A percentile compares a stretch with the other conserved stretches of the same genome.
These are phyloP conservation scores for Quercus ilex DNA, from an alignment of 306 rosid genomes.

Conservation along the genomic window DNA sequence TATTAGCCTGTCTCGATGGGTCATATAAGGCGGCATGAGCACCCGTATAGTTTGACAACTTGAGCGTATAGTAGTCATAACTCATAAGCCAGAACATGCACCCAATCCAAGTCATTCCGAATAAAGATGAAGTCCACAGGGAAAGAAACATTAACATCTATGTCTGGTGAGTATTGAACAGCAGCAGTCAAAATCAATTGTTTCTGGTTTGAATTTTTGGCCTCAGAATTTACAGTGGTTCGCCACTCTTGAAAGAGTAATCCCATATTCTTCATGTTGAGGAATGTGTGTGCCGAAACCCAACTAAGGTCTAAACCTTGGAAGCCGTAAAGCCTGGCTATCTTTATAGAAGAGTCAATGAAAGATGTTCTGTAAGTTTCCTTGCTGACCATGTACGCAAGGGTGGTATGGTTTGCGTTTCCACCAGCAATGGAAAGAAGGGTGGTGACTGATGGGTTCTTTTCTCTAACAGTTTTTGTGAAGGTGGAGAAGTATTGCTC, in stretches of 20 bases:
- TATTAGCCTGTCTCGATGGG: not conserved
- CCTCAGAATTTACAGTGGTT: conserved; percentile 20
- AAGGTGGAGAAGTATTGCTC: conserved; percentile 27
- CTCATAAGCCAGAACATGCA: conserved; percentile 29
- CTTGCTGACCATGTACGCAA: conserved; percentile 26
- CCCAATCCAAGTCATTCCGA: conserved; percentile 23
- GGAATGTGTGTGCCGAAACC: conserved; percentile 12
- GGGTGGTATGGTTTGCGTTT: not conserved
- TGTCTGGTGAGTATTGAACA: conserved; percentile 20
- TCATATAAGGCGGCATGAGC: conserved; percentile 28
- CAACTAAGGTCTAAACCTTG: conserved; percentile 47
- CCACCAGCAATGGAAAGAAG: conserved; percentile 44
- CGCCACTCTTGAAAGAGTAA: conserved; percentile 43
- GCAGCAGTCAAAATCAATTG: conserved; percentile 37
- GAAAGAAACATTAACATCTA: not conserved
- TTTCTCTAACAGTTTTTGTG: conserved; percentile 25
- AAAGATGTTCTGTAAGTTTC: conserved; percentile 33
- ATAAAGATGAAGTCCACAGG: conserved; percentile 18
- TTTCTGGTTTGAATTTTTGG: conserved; percentile 7
- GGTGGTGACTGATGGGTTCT: conserved; percentile 38
- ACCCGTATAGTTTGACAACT: not conserved
- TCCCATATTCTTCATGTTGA: conserved; percentile 31
- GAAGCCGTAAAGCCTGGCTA: conserved; percentile 39
- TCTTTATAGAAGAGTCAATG: conserved; percentile 46
- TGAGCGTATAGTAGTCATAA: conserved; percentile 29